Evolutionary conservation across 768 basidiomycete species (phyloP), one percentile per base, ranked within the genome.

Genomic region (Hortiboletus campestris): DNA sequence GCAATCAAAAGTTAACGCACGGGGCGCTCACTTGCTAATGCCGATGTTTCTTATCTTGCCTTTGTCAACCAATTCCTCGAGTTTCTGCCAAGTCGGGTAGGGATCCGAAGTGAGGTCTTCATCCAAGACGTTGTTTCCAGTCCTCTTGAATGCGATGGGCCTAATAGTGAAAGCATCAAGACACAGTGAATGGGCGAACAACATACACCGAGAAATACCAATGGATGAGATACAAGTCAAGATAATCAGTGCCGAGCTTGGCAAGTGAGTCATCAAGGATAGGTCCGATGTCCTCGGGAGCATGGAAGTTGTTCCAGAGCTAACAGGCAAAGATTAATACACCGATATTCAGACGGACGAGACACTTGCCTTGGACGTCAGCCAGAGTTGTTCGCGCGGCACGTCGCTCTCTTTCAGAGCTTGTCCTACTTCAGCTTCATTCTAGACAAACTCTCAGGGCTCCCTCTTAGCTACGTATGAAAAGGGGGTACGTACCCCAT

Each of bases 161-260:
- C 85, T 86, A 49, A 20, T 6, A 45, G 46, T 14, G 16, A 44
- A 20, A 29, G 11, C 11, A 25, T 47, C 53, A 59, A 36, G 35
- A 46, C 12, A 16, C n/a, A 20, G 25, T 28, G 34, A 3, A 32
- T 25, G n/a, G 20, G 16, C 7, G 25, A 7, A 35, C 14, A 25
- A 32, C n/a, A 55, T 7, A 35, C 6, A 32, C 5, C 7, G 40
- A 32, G 42, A 61, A 73, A 16, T 63, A 86, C 88, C 88, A 92
- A 65, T 91, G 89, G 56, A 91, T 88, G 47, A 94, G 73, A 66
- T 91, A 92, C 46, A 93, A 68, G 67, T 93, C 90, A 48, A 94
- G 77, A 68, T 91, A 91, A 40, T 85, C 79, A 1, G 82, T 84
- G 3, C 80, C 80, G 3, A 91, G 80, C 59, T 76, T 80, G 10